Evolutionary conservation across 257 asterid genomes (phyloP).

Genomic region (Asclepias syriaca): DNA sequence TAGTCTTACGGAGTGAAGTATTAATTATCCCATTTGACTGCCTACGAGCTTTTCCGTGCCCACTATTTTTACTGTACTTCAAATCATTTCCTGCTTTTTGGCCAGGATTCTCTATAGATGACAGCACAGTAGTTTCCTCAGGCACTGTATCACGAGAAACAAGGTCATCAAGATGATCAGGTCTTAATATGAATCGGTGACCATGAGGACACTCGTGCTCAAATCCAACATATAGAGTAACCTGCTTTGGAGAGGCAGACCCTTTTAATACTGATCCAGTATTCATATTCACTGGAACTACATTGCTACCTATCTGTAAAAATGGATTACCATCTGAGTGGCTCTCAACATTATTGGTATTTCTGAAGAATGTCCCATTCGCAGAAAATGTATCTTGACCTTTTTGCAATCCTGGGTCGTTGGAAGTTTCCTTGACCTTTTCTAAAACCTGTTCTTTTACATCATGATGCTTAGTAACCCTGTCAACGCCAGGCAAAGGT

Average conservation of each 20-base stretch:
- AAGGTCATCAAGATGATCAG: slow-evolving; percentile 69
- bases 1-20: slow-evolving; percentile 38
- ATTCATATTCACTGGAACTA: slow-evolving; percentile 30
- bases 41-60: slow-evolving; percentile 53
- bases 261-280: slow-evolving; percentile 28
- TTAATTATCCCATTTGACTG: slow-evolving; percentile 52
- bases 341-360: slow-evolving; percentile 24
- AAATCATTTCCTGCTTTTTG: slow-evolving; percentile 38
- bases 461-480: slow-evolving; percentile 40
- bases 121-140: slow-evolving; percentile 42
- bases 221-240: slow-evolving; percentile 59
- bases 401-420: slow-evolving; percentile 36
- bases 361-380: slow-evolving; percentile 26
- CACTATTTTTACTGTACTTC: slow-evolving; percentile 47
- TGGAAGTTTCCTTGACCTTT: slow-evolving; percentile 33
- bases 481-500: slow-evolving; percentile 40
- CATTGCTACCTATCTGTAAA: slow-evolving; percentile 41
- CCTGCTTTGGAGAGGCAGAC: slow-evolving; percentile 36
- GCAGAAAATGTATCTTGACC: slow-evolving; percentile 25
- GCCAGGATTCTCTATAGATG: slow-evolving; percentile 36
- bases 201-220: slow-evolving; percentile 95
- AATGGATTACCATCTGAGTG: slow-evolving; percentile 27
- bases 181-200: slow-evolving; percentile 73
- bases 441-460: slow-evolving; percentile 27
- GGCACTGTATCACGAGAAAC: slow-evolving; percentile 51